Evolutionary conservation across 768 basidiomycete genomes (phyloP), one percentile per base, ranked within the genome.

Genomic region (Lactarius tabidus): DNA sequence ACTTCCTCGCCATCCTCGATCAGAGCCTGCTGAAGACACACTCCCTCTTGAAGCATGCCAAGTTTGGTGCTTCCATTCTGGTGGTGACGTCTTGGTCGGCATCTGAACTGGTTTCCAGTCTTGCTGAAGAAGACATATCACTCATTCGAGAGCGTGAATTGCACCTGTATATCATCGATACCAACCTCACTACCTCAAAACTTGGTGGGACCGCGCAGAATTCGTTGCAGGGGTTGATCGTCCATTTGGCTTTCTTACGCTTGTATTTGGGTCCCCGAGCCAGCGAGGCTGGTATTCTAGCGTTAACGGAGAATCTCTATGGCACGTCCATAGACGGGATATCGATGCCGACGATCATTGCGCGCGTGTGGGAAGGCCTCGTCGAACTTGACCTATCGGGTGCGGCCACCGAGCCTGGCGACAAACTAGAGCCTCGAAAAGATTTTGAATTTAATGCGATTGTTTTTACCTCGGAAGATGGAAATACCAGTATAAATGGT

Each of bases 171-270:
- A 79, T 77, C 41, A 78, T 91, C 65, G 81, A 94, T 71, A 77
- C 85, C 12, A 83, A 82, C 66, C 74, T 75, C 33, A 74, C 88
- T 45, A 84, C 87, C 28, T 74, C 77, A 26, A 77, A 76, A 23
- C 71, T 73, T 12, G 71, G 74, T n/a, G 73, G 75, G 17, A 65
- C 75, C 5, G 66, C 73, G 10, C 76, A 76, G 62, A 79, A 82
- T 48, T 76, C 79, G 1, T 70, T 84, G 8, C 82, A 89, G 70
- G 80, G 78, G 67, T 75, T 91, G 66, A 72, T 91, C 39, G 82
- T 86, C 51, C 85, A 91, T 70, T 79, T 95, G 33, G 89, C 90
- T 1, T 92, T 98, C 80, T 76, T 98, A 72, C 82, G 92, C 60
- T 80, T 98, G 36, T 98, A 90, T 76, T 78, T 93, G 45, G 91